Conservation (phyloP, 192 early-diverging fungal species). For the Mycoemilia scoparia region DNA sequence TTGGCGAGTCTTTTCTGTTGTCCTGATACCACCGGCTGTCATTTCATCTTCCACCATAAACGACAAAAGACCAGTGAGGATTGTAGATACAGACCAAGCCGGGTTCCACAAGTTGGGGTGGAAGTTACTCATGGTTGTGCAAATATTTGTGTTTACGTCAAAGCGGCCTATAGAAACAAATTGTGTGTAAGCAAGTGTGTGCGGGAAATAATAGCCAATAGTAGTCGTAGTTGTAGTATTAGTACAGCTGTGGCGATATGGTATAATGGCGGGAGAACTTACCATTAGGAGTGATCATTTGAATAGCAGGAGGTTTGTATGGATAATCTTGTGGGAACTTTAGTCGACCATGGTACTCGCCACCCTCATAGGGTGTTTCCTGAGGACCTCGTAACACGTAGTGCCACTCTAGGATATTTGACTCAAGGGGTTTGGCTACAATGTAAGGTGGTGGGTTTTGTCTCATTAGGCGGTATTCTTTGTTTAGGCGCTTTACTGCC, state of each 20-base stretch:
- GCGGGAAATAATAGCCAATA: neutral
- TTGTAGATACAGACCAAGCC: conserved; percentile 91
- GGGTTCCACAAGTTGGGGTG: conserved; percentile 90
- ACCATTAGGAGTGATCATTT: conserved; percentile 75
- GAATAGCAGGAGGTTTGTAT: conserved; percentile 74
- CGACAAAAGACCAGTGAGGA: conserved; percentile 82
- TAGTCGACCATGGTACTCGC: conserved; percentile 91
- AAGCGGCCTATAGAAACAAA: conserved; percentile 81
- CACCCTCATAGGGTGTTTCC: conserved; percentile 81
- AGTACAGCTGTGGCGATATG: neutral
- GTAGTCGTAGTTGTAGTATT: neutral
- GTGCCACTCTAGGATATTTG: conserved; percentile 97
- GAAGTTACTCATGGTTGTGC: conserved; percentile 94
- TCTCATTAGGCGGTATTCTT: conserved; percentile 61
- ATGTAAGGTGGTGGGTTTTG: conserved; percentile 77
- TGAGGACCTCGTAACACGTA: conserved; percentile 92
- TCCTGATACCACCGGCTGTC: conserved; percentile 83
- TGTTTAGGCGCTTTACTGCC: conserved; percentile 56
- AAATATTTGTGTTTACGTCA: conserved; percentile 76
- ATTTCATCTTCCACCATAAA: conserved; percentile 95
- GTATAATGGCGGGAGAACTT: no score
- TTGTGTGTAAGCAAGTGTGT: neutral
- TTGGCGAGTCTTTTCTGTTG: conserved; percentile 58
- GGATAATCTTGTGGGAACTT: conserved; percentile 90
- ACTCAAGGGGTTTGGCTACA: conserved; percentile 76